Conservation (phyloP, 495 filamentous ascomycete genomes). For the Xylaria flabelliformis region DNA sequence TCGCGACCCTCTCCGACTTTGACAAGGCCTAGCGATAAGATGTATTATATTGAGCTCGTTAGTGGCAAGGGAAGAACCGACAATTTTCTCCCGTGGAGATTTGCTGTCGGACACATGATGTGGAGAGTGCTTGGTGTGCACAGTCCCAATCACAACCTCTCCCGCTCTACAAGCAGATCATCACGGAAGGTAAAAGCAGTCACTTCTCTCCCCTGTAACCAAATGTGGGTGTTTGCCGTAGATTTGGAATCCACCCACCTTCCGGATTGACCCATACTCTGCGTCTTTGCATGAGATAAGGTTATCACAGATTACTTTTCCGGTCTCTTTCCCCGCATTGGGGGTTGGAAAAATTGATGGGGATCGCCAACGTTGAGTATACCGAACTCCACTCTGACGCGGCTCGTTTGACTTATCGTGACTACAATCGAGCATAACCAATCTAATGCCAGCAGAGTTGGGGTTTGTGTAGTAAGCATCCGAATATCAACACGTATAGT, state of each 20-base stretch:
- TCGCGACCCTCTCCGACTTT: background rate
- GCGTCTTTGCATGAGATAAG: constrained; percentile 5
- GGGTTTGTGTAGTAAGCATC: background rate
- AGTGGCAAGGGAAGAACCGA: background rate
- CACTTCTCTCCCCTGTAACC: background rate
- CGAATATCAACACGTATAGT: background rate
- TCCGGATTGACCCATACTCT: background rate
- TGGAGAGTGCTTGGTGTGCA: background rate
- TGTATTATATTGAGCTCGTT: background rate
- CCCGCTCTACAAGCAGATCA: background rate
- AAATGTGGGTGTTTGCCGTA: constrained; percentile 8
- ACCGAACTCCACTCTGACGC: background rate
- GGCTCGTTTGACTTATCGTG: background rate
- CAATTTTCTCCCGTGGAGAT: background rate
- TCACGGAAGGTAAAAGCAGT: background rate
- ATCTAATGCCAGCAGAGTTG: background rate
- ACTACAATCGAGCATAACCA: background rate
- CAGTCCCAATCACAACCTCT: background rate
- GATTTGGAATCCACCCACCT: constrained; percentile 13
- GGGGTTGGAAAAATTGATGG: background rate
- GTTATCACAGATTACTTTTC: constrained; percentile 7
- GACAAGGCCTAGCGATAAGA: constrained; percentile 11
- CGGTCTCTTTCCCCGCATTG: constrained; percentile 4
- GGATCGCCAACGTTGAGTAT: background rate
- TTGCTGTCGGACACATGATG: background rate